Percentiles rank a stretch among this genome's conserved stretches.
Evolutionary conservation across 495 filamentous ascomycete species (phyloP).

Genomic region (Penicillium malachiteum): DNA sequence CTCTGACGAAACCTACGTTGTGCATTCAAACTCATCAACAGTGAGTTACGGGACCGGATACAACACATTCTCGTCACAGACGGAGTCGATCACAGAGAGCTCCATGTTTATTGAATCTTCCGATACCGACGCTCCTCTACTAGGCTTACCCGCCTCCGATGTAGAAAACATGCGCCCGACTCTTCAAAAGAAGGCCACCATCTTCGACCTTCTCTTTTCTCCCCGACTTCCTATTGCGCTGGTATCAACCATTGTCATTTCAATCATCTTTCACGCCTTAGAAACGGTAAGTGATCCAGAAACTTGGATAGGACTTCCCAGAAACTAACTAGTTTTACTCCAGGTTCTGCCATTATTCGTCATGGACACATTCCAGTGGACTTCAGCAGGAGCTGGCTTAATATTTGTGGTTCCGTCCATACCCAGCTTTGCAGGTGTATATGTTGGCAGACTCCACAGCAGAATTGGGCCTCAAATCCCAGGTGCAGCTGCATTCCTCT

Average conservation of each 20-base stretch:
- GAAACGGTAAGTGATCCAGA: constrained; percentile 27
- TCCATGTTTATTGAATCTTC: not conserved
- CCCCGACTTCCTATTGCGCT: constrained; percentile 23
- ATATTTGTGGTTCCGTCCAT: constrained; percentile 53
- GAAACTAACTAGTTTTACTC: no score
- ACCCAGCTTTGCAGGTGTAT: constrained; percentile 32
- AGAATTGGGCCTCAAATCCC: constrained; percentile 49
- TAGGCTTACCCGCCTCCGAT: not conserved
- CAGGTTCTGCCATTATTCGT: constrained; percentile 46
- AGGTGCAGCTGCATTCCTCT: constrained; percentile 47
- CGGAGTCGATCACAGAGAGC: no score
- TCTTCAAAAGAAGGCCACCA: not conserved
- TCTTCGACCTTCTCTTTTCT: constrained; percentile 20
- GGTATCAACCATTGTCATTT: constrained; percentile 23
- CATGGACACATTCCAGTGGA: constrained; percentile 53
- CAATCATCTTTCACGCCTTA: constrained; percentile 23
- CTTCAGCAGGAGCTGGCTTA: constrained; percentile 55
- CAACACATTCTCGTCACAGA: not conserved
- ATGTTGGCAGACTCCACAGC: constrained; percentile 52
- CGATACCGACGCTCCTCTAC: not conserved
- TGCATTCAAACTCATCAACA: no score
- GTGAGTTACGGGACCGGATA: not conserved
- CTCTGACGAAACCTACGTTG: no score
- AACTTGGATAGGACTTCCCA: no score
- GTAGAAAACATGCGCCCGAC: not conserved